Conservation (phyloP, 108 stramenopile genomes). For the Pseudonitzschia delicatissima region DNA sequence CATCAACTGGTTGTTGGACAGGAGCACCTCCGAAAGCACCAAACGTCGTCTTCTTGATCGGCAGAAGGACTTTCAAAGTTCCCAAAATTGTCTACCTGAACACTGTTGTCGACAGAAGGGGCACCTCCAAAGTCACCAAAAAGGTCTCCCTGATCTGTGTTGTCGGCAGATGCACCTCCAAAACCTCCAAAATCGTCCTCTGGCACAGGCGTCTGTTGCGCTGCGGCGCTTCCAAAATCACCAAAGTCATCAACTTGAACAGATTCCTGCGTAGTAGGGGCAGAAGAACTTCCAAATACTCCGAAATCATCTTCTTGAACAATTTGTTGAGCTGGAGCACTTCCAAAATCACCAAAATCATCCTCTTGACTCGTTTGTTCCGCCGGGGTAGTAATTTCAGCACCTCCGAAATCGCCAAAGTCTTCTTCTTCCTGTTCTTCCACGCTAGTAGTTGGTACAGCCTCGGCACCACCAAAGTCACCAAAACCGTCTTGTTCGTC, state of each 20-base stretch:
- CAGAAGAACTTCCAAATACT: slow-evolving; percentile 25
- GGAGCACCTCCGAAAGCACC: too few species aligned
- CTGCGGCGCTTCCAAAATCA: slow-evolving; percentile 14
- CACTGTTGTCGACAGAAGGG: background rate
- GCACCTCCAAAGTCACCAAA: slow-evolving; percentile 21
- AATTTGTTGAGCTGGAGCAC: slow-evolving; percentile 7
- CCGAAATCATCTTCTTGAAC: slow-evolving; percentile 42
- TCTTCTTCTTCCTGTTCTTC: background rate
- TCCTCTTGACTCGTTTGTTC: background rate
- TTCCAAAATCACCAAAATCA: slow-evolving; percentile 27
- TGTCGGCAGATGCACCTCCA: slow-evolving; percentile 4
- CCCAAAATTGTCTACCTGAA: background rate
- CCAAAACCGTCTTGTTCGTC: slow-evolving; percentile 28
- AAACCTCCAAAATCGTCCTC: slow-evolving; percentile 50
- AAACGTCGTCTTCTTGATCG: too few species aligned
- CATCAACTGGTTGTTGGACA: background rate
- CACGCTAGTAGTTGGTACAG: background rate
- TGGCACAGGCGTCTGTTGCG: slow-evolving; percentile 1
- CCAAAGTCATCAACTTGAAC: slow-evolving; percentile 25
- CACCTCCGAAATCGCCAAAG: slow-evolving; percentile 16
- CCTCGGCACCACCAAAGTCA: slow-evolving; percentile 11
- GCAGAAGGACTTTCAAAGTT: background rate
- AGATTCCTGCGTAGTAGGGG: background rate
- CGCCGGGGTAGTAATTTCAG: background rate
- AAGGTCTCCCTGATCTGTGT: background rate